Percentiles rank a stretch among this genome's conserved stretches.
Evolutionary conservation across 2,329 filamentous ascomycete species (phyloP).

Genomic region (Exophiala xenobiotica): DNA sequence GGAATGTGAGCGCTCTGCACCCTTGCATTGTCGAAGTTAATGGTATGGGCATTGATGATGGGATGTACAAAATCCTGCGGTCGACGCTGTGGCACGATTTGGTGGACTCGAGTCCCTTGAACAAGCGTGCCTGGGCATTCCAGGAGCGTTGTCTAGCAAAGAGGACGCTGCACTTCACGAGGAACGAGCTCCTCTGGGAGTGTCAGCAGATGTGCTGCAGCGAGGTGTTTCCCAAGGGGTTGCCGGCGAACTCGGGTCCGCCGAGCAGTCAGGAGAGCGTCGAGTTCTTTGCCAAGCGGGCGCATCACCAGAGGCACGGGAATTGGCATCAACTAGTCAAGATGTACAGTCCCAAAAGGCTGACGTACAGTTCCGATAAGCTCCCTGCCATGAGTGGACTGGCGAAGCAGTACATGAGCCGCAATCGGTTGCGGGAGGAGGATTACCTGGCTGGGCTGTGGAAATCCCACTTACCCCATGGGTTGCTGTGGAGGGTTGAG

Average conservation of each 20-base stretch:
- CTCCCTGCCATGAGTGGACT: conserved; percentile 28
- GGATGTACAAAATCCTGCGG: conserved; percentile 30
- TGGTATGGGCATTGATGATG: conserved; percentile 27
- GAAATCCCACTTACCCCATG: conserved; percentile 28
- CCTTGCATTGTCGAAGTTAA: conserved; percentile 28
- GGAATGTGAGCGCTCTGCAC: conserved; percentile 28
- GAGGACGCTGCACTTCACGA: conserved; percentile 33
- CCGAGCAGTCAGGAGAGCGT: conserved; percentile 20
- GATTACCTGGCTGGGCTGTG: conserved; percentile 31
- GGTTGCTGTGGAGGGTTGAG: conserved; percentile 29
- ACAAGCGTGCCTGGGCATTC: conserved; percentile 31
- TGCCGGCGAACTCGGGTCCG: conserved; percentile 27
- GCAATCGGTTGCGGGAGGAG: conserved; percentile 23
- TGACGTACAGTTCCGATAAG: conserved; percentile 30
- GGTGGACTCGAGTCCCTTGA: conserved; percentile 28
- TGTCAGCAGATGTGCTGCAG: conserved; percentile 34
- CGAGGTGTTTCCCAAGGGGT: conserved; percentile 32
- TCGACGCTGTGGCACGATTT: conserved; percentile 31
- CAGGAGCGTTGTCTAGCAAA: conserved; percentile 33
- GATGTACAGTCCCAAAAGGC: conserved; percentile 28
- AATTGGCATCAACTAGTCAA: conserved; percentile 32
- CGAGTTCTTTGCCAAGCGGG: conserved; percentile 28
- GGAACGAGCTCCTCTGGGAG: conserved; percentile 32
- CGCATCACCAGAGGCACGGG: conserved; percentile 29
- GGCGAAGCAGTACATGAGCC: conserved; percentile 29